Evolutionary conservation across 495 filamentous ascomycete species (phyloP), one percentile per base, ranked within the genome.

Genomic region (Penicillium paradoxum): DNA sequence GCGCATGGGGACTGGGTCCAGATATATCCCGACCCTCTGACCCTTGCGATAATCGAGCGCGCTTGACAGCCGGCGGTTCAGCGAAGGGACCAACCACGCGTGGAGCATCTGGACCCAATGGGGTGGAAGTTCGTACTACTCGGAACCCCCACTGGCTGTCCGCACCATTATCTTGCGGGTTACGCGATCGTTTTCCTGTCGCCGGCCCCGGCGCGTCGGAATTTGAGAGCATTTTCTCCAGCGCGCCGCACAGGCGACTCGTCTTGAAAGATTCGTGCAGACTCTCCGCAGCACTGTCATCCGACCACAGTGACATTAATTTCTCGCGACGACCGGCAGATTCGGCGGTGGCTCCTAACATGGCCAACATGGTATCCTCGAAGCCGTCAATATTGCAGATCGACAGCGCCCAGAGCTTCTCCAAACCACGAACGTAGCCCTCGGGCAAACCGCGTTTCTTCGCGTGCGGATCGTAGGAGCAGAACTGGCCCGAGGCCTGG

Each of bases 391-490:
- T 73, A 27, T 77, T 77, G 49, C 72, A 75, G 18, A 76, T 65
- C 4, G 70, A 70, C 34, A 77, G 56, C 13, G 74, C 70, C 73
- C 70, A 76, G 19, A 75, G 62, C 57, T 75, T 76, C 54, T 75
- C 74, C 45, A 76, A 43, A 14, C 70, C 68, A 17, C 69, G 71
- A 27, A 73, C 71, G 54, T 77, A 77, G n/a, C 74, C 74, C 49
- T 77, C 74, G 3, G 74, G 74, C 8, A 77, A 51, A 21, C 74
- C 87, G 40, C 87, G 79, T 64, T 89, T 90, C 67, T 86, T 88
- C 22, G 86, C 80, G 54, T 79, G 80, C 19, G 82, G 76, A 48
- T 84, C 78, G 66, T 89, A 90, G 4, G 83, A 82, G 62, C 87
- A 90, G 11, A 72, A 60, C 34, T 84, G 76, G 32, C 74, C 77